phyloP scores from a whole-genome alignment of 257 asterid genomes.

The Linderniella brevidens region DNA sequence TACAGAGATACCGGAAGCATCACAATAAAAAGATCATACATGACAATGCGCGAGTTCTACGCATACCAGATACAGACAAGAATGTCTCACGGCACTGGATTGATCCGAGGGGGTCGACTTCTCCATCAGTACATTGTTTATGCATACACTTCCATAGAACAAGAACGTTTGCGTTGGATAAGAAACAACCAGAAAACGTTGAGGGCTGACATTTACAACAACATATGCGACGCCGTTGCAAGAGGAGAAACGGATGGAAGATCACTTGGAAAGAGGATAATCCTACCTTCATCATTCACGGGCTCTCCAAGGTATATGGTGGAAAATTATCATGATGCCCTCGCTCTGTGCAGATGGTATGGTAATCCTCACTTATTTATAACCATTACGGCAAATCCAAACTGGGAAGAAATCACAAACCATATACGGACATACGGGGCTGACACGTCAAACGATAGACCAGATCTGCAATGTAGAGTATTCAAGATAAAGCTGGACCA shows the following conservation, averaged over 20 bases:
- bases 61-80: too few species aligned
- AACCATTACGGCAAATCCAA: constrained; percentile 5
- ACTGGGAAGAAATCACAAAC: constrained; percentile 2
- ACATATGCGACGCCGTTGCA: background rate
- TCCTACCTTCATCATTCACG: background rate
- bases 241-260: background rate
- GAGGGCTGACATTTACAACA: background rate
- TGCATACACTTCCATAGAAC: background rate
- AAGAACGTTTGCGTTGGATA: background rate
- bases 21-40: background rate
- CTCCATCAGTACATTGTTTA: background rate
- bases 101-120: background rate
- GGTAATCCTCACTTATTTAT: constrained; percentile 6
- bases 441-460: background rate
- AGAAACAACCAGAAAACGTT: background rate
- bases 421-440: background rate
- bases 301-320: constrained; percentile 3
- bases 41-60: background rate
- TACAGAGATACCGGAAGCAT: background rate
- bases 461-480: background rate
- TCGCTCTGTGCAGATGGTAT: constrained; percentile 1
- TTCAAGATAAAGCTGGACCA: constrained; percentile 3
- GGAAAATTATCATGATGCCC: constrained; percentile 7
- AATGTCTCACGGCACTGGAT: too few species aligned
- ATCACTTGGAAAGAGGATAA: background rate